Evolutionary conservation across 306 rosid genomes (phyloP), one percentile per base, ranked within the genome.

Genomic region (Cucumis melo): DNA sequence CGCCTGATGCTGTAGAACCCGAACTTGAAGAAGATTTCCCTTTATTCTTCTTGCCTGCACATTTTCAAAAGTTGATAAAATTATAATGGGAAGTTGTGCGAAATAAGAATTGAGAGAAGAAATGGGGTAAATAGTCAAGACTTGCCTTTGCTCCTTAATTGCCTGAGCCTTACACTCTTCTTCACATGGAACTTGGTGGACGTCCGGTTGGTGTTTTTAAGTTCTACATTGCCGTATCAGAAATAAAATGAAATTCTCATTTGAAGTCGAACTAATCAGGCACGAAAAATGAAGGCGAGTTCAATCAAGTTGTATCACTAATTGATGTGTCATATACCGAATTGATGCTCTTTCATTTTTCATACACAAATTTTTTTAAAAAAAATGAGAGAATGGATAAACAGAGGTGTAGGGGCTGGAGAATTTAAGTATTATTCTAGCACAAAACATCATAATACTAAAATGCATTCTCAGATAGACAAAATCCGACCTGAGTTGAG

Each of bases 91-190:
- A 24, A 75, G 10, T 36, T 23, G 38, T 21, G 23, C 32, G 20
- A 19, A 74, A 19, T 10, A 74, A 27, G 39, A 74, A n/a, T 19
- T 36, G 20, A 14, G 17, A 20, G 39, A 39, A 57, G 78, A n/a
- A 41, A 57, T 24, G 21, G 16, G 1, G 32, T 34, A n/a, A n/a
- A 36, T 29, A 32, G 32, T 17, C 13, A 5, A 53, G 16, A 24
- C 78, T 75, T 75, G 78, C 78, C 78, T 75, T 75, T 27, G 32
- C 55, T 57, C 78, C 39, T 75, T 20, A 57, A 58, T 75, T 57
- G 65, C 29, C 41, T 57, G 55, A 75, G 78, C 55, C 55, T 39
- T 0, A 75, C 39, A 23, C 67, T 75, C 78, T 75, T 75, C 55
- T 75, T 75, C 78, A 75, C 29, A 34, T 9, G 65, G 39, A 75